These are phyloP conservation scores for Citrus mangshanensis DNA, from an alignment of 345 rosid genomes.

Conservation along the genomic window DNA sequence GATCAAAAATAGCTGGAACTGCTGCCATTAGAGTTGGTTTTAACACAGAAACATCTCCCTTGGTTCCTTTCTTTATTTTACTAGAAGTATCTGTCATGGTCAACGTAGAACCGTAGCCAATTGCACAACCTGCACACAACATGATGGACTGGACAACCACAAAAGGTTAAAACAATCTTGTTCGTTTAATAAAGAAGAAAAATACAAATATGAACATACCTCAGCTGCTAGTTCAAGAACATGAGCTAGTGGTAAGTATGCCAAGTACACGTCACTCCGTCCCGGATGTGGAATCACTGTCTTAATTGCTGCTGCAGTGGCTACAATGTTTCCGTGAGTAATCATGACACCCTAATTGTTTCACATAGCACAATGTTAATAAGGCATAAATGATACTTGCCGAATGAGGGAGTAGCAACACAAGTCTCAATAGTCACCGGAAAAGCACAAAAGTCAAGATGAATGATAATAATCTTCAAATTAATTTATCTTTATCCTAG, in stretches of 20 bases:
- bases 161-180: conserved; percentile 19
- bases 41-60: conserved; percentile 79
- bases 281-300: conserved; percentile 58
- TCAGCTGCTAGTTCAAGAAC: conserved; percentile 93
- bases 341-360: conserved; percentile 86
- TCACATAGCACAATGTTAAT: conserved; percentile 21
- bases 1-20: conserved; percentile 89
- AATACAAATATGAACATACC: conserved; percentile 34
- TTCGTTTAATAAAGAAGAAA: conserved; percentile 4
- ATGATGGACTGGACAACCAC: conserved; percentile 59
- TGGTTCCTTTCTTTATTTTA: conserved; percentile 85
- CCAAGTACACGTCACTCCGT: conserved; percentile 56
- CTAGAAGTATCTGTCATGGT: conserved; percentile 79
- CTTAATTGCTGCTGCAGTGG: conserved; percentile 80
- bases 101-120: conserved; percentile 84
- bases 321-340: conserved; percentile 76
- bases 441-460: neutral
- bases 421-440: neutral
- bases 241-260: conserved; percentile 93
- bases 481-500: neutral
- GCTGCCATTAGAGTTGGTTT: conserved; percentile 84
- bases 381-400: neutral
- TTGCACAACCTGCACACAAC: conserved; percentile 63
- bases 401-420: neutral
- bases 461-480: neutral